These are phyloP conservation scores for Aspergillus affinis DNA, from an alignment of 495 filamentous ascomycete species.

Conservation along the genomic window DNA sequence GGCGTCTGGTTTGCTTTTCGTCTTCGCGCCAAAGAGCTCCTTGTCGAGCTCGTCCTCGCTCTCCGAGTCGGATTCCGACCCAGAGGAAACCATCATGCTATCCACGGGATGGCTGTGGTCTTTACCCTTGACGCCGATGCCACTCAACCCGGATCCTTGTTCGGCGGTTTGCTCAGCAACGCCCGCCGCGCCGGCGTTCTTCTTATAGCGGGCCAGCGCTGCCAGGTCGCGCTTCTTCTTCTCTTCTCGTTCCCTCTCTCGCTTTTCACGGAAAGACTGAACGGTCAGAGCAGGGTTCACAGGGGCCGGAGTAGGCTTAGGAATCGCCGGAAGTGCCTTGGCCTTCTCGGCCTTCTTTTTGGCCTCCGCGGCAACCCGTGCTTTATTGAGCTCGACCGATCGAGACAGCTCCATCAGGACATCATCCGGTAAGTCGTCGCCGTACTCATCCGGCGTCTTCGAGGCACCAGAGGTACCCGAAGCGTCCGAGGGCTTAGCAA, in stretches of 20 bases:
- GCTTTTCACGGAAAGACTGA: slow-evolving; percentile 63
- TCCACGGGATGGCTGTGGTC: slow-evolving; percentile 76
- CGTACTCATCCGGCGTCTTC: slow-evolving; percentile 44
- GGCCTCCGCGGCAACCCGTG: slow-evolving; percentile 36
- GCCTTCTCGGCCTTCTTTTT: slow-evolving; percentile 35
- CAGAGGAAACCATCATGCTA: slow-evolving; percentile 82
- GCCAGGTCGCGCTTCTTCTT: slow-evolving; percentile 69
- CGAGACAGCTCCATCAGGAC: slow-evolving; percentile 45
- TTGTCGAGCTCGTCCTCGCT: slow-evolving; percentile 65
- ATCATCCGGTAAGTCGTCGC: slow-evolving; percentile 42
- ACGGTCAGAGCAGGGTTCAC: slow-evolving; percentile 38
- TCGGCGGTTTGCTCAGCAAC: slow-evolving; percentile 60
- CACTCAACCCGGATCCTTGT: slow-evolving; percentile 75
- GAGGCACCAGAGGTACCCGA: slow-evolving; percentile 33
- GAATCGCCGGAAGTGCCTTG: slow-evolving; percentile 36
- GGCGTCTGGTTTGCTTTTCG: slow-evolving; percentile 43
- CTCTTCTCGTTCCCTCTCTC: slow-evolving; percentile 69
- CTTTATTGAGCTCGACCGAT: slow-evolving; percentile 51
- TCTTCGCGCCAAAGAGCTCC: slow-evolving; percentile 56
- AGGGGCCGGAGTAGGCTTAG: slow-evolving; percentile 34
- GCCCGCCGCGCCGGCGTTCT: slow-evolving; percentile 48
- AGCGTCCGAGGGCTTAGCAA: slow-evolving; percentile 46
- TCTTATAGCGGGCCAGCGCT: slow-evolving; percentile 63
- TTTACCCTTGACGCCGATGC: slow-evolving; percentile 76
- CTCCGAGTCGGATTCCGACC: slow-evolving; percentile 72